Percentiles rank a stretch among this genome's conserved stretches.
Evolutionary conservation across 345 rosid species (phyloP).

Genomic region (Camelina hispida): DNA sequence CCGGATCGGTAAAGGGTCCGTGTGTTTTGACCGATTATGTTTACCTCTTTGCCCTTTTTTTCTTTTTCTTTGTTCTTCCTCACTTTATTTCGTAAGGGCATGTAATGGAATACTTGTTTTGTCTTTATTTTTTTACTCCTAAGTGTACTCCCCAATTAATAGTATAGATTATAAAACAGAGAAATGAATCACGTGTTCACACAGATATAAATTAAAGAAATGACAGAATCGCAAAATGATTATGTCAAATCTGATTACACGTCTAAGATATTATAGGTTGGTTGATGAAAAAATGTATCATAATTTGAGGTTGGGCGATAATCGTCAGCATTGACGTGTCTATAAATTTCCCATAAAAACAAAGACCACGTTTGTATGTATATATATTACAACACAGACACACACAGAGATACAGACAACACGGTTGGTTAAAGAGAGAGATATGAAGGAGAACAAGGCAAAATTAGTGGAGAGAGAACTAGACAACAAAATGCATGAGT

Average conservation of each 20-base stretch:
- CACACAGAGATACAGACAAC: too few species aligned
- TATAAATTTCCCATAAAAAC: background rate
- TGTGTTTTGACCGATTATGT: too few species aligned
- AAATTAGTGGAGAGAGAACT: background rate
- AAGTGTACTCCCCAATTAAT: too few species aligned
- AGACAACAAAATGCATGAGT: conserved; percentile 38
- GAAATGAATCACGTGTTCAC: background rate
- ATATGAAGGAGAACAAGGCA: background rate
- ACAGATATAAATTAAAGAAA: background rate
- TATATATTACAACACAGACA: background rate
- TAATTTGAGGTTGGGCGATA: background rate
- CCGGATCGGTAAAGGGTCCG: too few species aligned
- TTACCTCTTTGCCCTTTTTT: too few species aligned
- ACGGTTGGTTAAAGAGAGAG: too few species aligned
- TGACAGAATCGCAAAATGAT: background rate
- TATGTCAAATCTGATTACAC: background rate
- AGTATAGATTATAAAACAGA: too few species aligned
- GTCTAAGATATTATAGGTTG: background rate
- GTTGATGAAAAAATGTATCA: background rate
- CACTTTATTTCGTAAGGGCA: too few species aligned
- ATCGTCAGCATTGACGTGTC: conserved; percentile 17
- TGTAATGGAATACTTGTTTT: too few species aligned
- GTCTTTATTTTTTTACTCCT: too few species aligned
- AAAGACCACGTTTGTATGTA: conserved; percentile 24
- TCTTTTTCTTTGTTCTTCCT: too few species aligned